Percentiles rank a stretch among this genome's conserved stretches.
These are phyloP conservation scores for Dactylellina parvicollis DNA, from an alignment of 2,329 filamentous ascomycete genomes.

Conservation along the genomic window DNA sequence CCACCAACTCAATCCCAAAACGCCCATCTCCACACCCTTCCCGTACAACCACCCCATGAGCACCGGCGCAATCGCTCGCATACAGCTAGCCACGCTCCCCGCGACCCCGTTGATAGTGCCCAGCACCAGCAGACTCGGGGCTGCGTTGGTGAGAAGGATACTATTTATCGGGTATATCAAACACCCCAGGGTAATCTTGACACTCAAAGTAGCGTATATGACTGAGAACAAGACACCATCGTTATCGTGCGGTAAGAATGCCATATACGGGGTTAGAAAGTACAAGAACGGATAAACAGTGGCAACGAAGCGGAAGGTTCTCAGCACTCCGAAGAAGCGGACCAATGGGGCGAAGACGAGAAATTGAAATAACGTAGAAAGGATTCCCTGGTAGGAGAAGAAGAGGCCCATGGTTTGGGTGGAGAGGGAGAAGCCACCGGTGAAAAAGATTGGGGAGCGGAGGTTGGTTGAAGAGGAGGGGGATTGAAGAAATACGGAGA, in stretches of 20 bases:
- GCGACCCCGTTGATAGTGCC: conserved; percentile 93
- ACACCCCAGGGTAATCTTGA: conserved; percentile 92
- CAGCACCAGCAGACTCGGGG: conserved; percentile 82
- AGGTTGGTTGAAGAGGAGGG: conserved; percentile 62
- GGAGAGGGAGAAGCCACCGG: conserved; percentile 82
- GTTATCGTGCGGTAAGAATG: conserved; percentile 77
- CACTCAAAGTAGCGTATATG: conserved; percentile 80
- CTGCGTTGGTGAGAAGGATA: conserved; percentile 88
- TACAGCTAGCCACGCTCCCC: conserved; percentile 88
- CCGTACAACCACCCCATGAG: conserved; percentile 87
- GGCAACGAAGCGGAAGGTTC: conserved; percentile 82
- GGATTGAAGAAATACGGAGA: conserved; percentile 90
- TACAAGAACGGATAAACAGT: conserved; percentile 88
- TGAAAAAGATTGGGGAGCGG: conserved; percentile 78
- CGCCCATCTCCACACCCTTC: conserved; percentile 79
- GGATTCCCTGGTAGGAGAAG: conserved; percentile 85
- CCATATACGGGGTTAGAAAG: conserved; percentile 78
- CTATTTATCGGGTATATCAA: conserved; percentile 90
- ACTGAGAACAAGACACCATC: conserved; percentile 72
- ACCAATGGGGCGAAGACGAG: conserved; percentile 84
- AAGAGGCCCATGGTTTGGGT: conserved; percentile 88
- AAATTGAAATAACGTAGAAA: conserved; percentile 87
- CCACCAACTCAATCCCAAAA: conserved; percentile 95
- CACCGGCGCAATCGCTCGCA: conserved; percentile 86
- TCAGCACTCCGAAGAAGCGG: conserved; percentile 77